These are phyloP conservation scores for Solanum infundibuliforme DNA, from an alignment of 257 asterid genomes.

Conservation along the genomic window DNA sequence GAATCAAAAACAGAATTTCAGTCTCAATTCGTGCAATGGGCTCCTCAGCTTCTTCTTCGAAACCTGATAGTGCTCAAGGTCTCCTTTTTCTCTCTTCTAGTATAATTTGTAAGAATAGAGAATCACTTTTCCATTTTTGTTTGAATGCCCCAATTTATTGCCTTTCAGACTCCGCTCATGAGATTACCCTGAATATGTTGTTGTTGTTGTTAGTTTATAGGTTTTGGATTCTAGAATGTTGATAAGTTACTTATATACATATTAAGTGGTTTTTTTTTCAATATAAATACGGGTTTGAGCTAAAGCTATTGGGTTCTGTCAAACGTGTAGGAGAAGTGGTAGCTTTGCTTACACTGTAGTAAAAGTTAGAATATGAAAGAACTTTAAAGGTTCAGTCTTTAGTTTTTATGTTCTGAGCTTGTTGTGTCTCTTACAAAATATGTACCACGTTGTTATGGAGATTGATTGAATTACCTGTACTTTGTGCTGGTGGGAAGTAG, in stretches of 20 bases:
- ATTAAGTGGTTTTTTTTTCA: neutral
- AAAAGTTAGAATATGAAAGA: neutral
- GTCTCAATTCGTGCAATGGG: slow-evolving; percentile 66
- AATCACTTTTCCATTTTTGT: neutral
- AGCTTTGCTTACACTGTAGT: neutral
- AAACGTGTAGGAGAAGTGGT: neutral
- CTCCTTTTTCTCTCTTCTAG: neutral
- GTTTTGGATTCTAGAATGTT: neutral
- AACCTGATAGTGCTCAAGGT: slow-evolving; percentile 63
- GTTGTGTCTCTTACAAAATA: neutral
- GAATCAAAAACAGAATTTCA: neutral
- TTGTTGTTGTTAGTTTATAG: neutral
- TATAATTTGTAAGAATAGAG: neutral
- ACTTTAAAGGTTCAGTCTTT: neutral
- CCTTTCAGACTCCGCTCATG: neutral
- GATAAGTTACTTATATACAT: neutral
- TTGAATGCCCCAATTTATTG: neutral
- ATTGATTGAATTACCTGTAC: neutral
- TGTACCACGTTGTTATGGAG: neutral
- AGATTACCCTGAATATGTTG: neutral
- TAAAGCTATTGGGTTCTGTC: neutral
- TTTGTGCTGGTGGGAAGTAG: neutral
- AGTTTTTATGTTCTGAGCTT: neutral
- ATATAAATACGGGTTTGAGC: neutral
- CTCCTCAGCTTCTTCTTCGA: slow-evolving; percentile 55